These are phyloP conservation scores for Ascochyta pisi DNA, from an alignment of 2,329 filamentous ascomycete genomes.

Conservation along the genomic window DNA sequence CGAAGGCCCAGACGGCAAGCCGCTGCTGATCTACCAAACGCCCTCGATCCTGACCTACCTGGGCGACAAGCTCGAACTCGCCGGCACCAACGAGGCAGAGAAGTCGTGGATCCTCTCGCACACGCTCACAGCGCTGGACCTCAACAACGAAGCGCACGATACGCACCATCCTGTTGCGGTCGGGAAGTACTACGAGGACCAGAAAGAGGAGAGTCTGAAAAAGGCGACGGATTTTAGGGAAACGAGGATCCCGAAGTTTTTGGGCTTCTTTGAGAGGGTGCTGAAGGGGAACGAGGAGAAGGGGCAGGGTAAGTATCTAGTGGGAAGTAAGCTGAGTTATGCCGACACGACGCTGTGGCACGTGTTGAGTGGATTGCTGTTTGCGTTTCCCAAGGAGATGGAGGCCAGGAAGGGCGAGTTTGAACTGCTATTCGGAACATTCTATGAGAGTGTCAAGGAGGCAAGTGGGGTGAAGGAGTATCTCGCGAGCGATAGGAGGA, in stretches of 20 bases:
- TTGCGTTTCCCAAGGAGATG: slow-evolving; percentile 74
- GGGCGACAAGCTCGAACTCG: slow-evolving; percentile 65
- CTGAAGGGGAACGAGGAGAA: slow-evolving; percentile 64
- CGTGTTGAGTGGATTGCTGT: slow-evolving; percentile 62
- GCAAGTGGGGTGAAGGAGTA: slow-evolving; percentile 72
- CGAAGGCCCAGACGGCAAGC: slow-evolving; percentile 59
- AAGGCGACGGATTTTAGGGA: slow-evolving; percentile 65
- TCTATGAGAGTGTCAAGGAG: slow-evolving; percentile 69
- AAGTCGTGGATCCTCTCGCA: slow-evolving; percentile 68
- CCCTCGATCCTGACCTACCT: slow-evolving; percentile 77
- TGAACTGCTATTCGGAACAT: slow-evolving; percentile 63
- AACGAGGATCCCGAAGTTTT: slow-evolving; percentile 73
- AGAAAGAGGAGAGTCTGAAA: slow-evolving; percentile 70
- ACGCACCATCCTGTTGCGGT: slow-evolving; percentile 74
- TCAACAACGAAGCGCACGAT: slow-evolving; percentile 76
- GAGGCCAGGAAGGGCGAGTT: slow-evolving; percentile 64
- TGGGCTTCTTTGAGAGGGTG: slow-evolving; percentile 73
- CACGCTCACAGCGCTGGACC: slow-evolving; percentile 72
- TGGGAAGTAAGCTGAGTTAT: slow-evolving; percentile 70
- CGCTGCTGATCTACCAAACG: slow-evolving; percentile 71
- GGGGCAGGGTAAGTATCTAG: slow-evolving; percentile 68
- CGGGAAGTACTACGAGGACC: slow-evolving; percentile 73
- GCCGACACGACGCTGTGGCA: slow-evolving; percentile 79
- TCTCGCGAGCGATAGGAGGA: slow-evolving; percentile 68
- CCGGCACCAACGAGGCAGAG: slow-evolving; percentile 56